Evolutionary conservation across 2,329 filamentous ascomycete species (phyloP), one percentile per base, ranked within the genome.

Genomic region (Trichophyton rubrum): DNA sequence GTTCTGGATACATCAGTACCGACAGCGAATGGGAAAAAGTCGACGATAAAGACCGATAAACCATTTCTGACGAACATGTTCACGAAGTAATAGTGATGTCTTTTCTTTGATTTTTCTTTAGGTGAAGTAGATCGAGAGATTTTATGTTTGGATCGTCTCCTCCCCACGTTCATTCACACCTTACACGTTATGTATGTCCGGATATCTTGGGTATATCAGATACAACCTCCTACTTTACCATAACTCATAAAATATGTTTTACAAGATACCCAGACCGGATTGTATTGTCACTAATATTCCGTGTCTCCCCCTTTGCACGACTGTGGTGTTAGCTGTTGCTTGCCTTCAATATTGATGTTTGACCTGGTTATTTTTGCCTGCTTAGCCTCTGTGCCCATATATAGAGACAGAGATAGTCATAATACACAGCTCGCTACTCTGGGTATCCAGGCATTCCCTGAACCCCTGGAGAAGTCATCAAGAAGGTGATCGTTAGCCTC

Each of bases 11-110:
- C 64, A 69, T 79, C 63, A 92, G 90, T 74, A 96, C 91, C 3
- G 92, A 97, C 76, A 92, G 92, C 69, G 92, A 97, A 75, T 97
- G 92, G 92, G 92, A 96, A 78, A 95, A 93, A 79, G 87, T 97
- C 3, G 90, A 89, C 3, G 89, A 89, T 72, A 83, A 79, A 62
- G 83, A 85, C 77, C 75, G 62, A 45, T 63, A 60, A 15, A 5
- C 8, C n/a, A 15, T 30, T 43, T 15, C 6, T 38, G 40, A 59
- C 43, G 41, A 41, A 27, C 6, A 3, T 27, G n/a, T 47, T 45
- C 33, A 47, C 30, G 43, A 33, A 13, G 15, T 47, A 24, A 58
- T 45, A 56, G 11, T 17, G 43, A 59, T 33, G 57, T 59, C 22
- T 56, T 38, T 38, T 38, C 11, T 38, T 38, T 38, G 33, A 11